These are phyloP conservation scores for Trifolium pratense DNA, from an alignment of 306 rosid species.

Conservation along the genomic window DNA sequence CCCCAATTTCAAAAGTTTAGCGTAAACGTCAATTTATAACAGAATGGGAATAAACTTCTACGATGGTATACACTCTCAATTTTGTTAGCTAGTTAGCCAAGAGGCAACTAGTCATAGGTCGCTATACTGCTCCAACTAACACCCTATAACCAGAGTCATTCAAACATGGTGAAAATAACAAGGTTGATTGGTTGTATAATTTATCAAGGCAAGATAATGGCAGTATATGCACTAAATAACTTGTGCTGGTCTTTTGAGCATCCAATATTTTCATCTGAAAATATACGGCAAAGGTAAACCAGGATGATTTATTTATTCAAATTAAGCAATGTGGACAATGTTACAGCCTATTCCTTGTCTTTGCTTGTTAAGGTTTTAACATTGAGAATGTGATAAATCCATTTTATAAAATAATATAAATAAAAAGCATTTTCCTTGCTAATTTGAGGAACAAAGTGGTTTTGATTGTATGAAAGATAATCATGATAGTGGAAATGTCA, in stretches of 20 bases:
- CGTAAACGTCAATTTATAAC: background rate
- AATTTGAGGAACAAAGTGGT: background rate
- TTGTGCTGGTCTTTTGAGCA: background rate
- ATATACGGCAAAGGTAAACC: background rate
- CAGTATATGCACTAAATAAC: background rate
- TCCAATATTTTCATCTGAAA: background rate
- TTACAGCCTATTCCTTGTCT: background rate
- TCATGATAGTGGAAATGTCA: constrained; percentile 3
- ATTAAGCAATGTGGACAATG: background rate
- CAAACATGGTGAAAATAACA: background rate
- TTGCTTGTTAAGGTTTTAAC: background rate
- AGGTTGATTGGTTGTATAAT: background rate
- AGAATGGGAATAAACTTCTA: background rate
- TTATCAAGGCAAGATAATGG: background rate
- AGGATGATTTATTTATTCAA: background rate
- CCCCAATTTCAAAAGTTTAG: background rate
- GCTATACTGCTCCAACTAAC: background rate
- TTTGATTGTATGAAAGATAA: constrained; percentile 16
- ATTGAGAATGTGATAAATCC: background rate
- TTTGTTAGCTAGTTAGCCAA: background rate
- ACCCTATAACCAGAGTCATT: background rate
- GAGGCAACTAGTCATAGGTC: background rate
- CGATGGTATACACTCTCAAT: background rate
- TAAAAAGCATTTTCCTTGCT: background rate
- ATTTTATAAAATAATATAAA: background rate